A percentile compares a stretch with the other conserved stretches of the same genome.
phyloP scores from a whole-genome alignment of 2,329 filamentous ascomycete genomes.

The Aspergillus tubingensis region DNA sequence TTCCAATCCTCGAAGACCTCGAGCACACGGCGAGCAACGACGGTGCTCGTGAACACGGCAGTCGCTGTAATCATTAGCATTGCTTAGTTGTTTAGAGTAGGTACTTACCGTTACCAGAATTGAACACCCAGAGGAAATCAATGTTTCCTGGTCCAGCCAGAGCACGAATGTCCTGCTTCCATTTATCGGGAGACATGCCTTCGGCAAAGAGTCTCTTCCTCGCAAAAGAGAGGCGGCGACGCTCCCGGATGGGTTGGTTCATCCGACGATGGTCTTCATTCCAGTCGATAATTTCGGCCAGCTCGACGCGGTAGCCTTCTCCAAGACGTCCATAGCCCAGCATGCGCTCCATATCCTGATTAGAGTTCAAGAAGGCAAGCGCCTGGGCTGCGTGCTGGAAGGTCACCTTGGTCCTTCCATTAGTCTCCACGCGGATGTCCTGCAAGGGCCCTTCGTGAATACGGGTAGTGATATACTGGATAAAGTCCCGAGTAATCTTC shows the following conservation, averaged over 20 bases:
- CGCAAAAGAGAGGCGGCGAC: conserved; percentile 46
- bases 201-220: conserved; percentile 41
- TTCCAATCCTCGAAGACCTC: conserved; percentile 36
- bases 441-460: conserved; percentile 44
- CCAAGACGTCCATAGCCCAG: conserved; percentile 39
- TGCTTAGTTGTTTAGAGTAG: no score
- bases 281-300: conserved; percentile 36
- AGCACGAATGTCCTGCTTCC: conserved; percentile 38
- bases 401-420: conserved; percentile 36
- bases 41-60: conserved; percentile 41
- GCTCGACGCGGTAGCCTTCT: conserved; percentile 29
- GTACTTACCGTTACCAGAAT: conserved; percentile 45
- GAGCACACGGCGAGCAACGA: conserved; percentile 37
- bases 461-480: conserved; percentile 36
- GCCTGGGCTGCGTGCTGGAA: conserved; percentile 44
- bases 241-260: conserved; percentile 38
- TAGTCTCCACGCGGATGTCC: conserved; percentile 38
- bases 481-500: conserved; percentile 25
- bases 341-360: conserved; percentile 30
- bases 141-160: conserved; percentile 39
- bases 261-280: conserved; percentile 39
- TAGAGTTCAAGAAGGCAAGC: conserved; percentile 34
- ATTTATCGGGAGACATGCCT: conserved; percentile 34
- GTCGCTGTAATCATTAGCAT: conserved; percentile 35
- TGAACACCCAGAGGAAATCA: conserved; percentile 46